A percentile compares a stretch with the other conserved stretches of the same genome.
phyloP scores from a whole-genome alignment of 1,284 basidiomycete genomes.

The Sporisorium reilianum region DNA sequence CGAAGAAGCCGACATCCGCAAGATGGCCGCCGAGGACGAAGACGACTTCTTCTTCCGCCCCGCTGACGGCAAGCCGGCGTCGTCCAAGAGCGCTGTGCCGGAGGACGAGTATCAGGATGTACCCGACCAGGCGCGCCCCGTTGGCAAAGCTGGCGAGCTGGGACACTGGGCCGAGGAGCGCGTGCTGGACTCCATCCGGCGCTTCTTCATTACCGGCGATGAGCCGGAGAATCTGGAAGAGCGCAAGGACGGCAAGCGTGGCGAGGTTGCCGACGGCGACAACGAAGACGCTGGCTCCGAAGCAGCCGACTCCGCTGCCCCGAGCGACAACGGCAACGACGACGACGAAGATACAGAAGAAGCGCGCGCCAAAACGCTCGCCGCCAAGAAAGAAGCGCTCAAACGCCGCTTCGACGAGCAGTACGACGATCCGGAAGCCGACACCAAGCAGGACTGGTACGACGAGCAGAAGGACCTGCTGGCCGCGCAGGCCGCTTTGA shows the following conservation, averaged over 20 bases:
- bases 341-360: slow-evolving; percentile 69
- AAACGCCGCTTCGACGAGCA: slow-evolving; percentile 97
- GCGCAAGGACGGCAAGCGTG: slow-evolving; percentile 45
- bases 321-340: slow-evolving; percentile 70
- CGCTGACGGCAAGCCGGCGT: slow-evolving; percentile 67
- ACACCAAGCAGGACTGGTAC: slow-evolving; percentile 64
- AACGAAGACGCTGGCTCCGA: slow-evolving; percentile 66
- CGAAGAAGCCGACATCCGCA: slow-evolving; percentile 32
- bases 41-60: slow-evolving; percentile 81
- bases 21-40: slow-evolving; percentile 70
- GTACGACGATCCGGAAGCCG: slow-evolving; percentile 85
- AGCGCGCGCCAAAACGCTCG: slow-evolving; percentile 75
- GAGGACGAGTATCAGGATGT: slow-evolving; percentile 71
- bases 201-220: slow-evolving; percentile 89
- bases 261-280: slow-evolving; percentile 51
- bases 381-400: slow-evolving; percentile 88
- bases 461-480: slow-evolving; percentile 88
- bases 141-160: slow-evolving; percentile 73
- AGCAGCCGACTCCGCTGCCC: slow-evolving; percentile 65
- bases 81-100: slow-evolving; percentile 58
- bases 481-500: slow-evolving; percentile 84
- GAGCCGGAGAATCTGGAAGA: slow-evolving; percentile 52
- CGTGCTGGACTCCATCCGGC: slow-evolving; percentile 85
- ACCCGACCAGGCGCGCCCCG: slow-evolving; percentile 80
- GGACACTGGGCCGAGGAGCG: slow-evolving; percentile 84